Evolutionary conservation across 2,329 filamentous ascomycete species (phyloP), one percentile per base, ranked within the genome.

Genomic region (Xylaria polymorpha): DNA sequence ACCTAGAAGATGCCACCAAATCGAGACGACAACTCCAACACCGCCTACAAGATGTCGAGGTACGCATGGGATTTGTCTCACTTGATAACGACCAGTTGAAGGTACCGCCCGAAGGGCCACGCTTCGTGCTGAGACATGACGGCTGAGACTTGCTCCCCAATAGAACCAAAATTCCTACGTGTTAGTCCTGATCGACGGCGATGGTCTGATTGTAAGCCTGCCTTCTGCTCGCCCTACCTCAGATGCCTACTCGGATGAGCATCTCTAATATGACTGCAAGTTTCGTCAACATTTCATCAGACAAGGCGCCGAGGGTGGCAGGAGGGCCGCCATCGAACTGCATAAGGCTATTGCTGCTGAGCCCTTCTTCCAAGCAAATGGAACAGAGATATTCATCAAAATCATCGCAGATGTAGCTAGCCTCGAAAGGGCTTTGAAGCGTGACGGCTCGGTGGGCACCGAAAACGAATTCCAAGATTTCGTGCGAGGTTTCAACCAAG

Each of bases 141-240:
- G 18, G 71, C 73, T 76, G 66, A 74, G 65, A 69, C 69, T 64
- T 67, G 25, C 61, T 68, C 55, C 50, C 37, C 56, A 57, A 61
- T 73, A 88, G 85, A 84, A 82, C 67, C 82, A 80, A 59, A 90
- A 89, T 77, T 83, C 85, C 48, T 91, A 91, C 77, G 82, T 90
- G 74, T 78, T 87, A 71, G 83, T 90, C 46, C 76, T 90, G 72
- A 85, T 91, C 73, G 89, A 91, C 76, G 89, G 88, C 44, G 86
- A 91, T 77, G 87, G 87, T 53, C 82, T 90, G 67, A 80, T 90
- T 77, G 88, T 90, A 76, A 77, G 83, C 61, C 61, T 65, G 53
- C 51, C 65, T 50, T 62, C 25, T 59, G 44, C 18, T 61, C 66
- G 68, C 61, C 71, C 53, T 69, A 12, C 35, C 8, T 20, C 67